A percentile compares a stretch with the other conserved stretches of the same genome.
Conservation (phyloP, 2,329 filamentous ascomycete species). For the Septoria linicola region DNA sequence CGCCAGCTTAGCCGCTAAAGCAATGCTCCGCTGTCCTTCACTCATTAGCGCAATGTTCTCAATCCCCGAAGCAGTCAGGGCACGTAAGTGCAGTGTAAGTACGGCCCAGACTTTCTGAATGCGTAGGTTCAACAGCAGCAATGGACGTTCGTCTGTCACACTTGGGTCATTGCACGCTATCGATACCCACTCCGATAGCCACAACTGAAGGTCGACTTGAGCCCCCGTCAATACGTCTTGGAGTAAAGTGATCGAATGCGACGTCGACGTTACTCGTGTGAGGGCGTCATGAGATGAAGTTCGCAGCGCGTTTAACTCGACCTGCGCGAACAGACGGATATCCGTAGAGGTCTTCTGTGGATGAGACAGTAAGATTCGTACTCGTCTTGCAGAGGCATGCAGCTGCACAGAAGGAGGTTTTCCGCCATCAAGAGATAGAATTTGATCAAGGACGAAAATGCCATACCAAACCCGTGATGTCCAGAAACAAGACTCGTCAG, state of each 20-base stretch:
- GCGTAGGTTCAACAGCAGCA: conserved; percentile 48
- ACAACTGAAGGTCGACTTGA: conserved; percentile 49
- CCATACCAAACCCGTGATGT: conserved; percentile 50
- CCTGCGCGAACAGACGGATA: conserved; percentile 53
- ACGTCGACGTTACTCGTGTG: conserved; percentile 30
- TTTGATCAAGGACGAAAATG: conserved; percentile 54
- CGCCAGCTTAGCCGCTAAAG: conserved; percentile 53
- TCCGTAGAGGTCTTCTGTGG: conserved; percentile 49
- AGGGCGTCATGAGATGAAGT: conserved; percentile 31
- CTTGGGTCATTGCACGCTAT: conserved; percentile 26
- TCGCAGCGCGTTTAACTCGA: conserved; percentile 50
- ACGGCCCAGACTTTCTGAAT: conserved; percentile 57
- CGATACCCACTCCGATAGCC: conserved; percentile 47
- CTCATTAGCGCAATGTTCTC: conserved; percentile 56
- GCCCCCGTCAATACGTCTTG: conserved; percentile 13
- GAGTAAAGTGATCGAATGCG: conserved; percentile 41
- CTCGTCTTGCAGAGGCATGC: conserved; percentile 44
- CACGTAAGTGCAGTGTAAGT: conserved; percentile 54
- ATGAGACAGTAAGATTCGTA: conserved; percentile 48
- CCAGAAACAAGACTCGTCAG: neutral
- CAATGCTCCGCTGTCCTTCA: conserved; percentile 47
- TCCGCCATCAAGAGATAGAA: conserved; percentile 47
- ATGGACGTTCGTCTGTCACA: conserved; percentile 36
- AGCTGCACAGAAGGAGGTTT: conserved; percentile 44
- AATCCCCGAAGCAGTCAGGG: conserved; percentile 50